A percentile compares a stretch with the other conserved stretches of the same genome.
These are phyloP conservation scores for Blastobotrys terrestris DNA, from an alignment of 805 yeast species.

Conservation along the genomic window DNA sequence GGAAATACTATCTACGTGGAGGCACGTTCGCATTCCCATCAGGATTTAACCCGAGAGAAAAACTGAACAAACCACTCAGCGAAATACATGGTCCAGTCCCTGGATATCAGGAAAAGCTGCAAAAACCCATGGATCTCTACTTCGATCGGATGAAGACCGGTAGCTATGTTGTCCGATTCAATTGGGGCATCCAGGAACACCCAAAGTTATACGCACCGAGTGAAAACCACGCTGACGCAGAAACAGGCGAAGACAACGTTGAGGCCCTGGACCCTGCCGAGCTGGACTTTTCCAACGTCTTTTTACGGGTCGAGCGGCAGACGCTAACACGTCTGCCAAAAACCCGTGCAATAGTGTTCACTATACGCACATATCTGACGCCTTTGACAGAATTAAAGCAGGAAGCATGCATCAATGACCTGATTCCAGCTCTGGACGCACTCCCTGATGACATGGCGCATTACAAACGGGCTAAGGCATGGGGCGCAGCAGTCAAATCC, in stretches of 20 bases:
- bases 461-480: constrained; percentile 57
- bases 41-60: constrained; percentile 60
- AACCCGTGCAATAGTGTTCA: constrained; percentile 42
- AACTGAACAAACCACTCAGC: constrained; percentile 50
- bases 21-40: constrained; percentile 60
- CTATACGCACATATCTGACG: constrained; percentile 52
- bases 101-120: constrained; percentile 48
- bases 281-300: constrained; percentile 43
- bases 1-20: constrained; percentile 46
- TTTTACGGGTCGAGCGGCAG: constrained; percentile 57
- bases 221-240: constrained; percentile 39
- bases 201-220: constrained; percentile 41
- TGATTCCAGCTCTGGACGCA: constrained; percentile 58
- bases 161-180: constrained; percentile 55
- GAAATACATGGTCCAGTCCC: constrained; percentile 70
- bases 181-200: constrained; percentile 68
- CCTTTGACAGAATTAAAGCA: constrained; percentile 43
- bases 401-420: constrained; percentile 44
- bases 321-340: constrained; percentile 47
- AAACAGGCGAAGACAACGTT: constrained; percentile 15
- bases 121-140: constrained; percentile 60
- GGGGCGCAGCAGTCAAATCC: constrained; percentile 61
- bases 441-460: constrained; percentile 52
- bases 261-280: constrained; percentile 33
- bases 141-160: constrained; percentile 50